phyloP scores from a whole-genome alignment of 2,329 filamentous ascomycete genomes.

The Colletotrichum sp. region DNA sequence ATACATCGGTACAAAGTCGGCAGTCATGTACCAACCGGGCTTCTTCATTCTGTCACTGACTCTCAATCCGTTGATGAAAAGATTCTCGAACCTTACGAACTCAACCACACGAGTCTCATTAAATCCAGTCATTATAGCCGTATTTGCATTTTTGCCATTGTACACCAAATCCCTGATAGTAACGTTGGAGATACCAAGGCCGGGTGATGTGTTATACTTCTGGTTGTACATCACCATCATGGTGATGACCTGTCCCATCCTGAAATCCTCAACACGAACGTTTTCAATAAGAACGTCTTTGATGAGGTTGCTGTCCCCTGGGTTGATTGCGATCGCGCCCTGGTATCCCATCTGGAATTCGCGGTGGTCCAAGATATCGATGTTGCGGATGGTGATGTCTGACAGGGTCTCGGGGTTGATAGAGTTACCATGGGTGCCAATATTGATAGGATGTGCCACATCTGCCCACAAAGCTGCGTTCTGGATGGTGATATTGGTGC shows the following conservation, averaged over 20 bases:
- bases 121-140: conserved; percentile 23
- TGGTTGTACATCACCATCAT: conserved; percentile 35
- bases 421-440: conserved; percentile 38
- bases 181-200: conserved; percentile 32
- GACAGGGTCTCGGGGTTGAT: conserved; percentile 32
- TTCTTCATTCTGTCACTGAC: conserved; percentile 24
- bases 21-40: conserved; percentile 10
- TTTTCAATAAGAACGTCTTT: conserved; percentile 27
- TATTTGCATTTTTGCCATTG: conserved; percentile 15
- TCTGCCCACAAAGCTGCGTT: conserved; percentile 34
- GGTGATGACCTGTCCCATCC: conserved; percentile 32
- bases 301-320: conserved; percentile 33
- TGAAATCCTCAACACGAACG: conserved; percentile 33
- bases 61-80: conserved; percentile 26
- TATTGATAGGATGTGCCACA: conserved; percentile 36
- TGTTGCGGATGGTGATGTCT: conserved; percentile 30
- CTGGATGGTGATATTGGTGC: conserved; percentile 32
- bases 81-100: conserved; percentile 27
- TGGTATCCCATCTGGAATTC: conserved; percentile 36
- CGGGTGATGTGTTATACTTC: conserved; percentile 35
- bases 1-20: conserved; percentile 13
- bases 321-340: conserved; percentile 35
- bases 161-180: conserved; percentile 28
- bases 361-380: conserved; percentile 37
- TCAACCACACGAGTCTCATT: conserved; percentile 9